phyloP scores from a whole-genome alignment of 441 rosid genomes.

The Breynia disticha region DNA sequence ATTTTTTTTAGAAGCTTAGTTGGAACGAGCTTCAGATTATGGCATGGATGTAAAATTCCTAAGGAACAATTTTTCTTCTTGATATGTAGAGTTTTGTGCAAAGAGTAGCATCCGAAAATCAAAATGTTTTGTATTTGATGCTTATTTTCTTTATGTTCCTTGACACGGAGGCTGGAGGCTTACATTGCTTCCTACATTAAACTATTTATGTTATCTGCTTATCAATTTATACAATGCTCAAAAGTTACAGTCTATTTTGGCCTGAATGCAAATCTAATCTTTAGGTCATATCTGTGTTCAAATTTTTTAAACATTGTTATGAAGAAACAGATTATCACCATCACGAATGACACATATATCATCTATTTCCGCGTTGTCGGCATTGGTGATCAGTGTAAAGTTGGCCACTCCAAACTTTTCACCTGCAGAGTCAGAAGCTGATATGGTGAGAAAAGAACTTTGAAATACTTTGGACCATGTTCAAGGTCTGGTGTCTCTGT shows the following conservation, averaged over 20 bases:
- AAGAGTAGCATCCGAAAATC: conserved; percentile 14
- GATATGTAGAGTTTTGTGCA: conserved; percentile 11
- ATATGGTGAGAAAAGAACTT: conserved; percentile 22
- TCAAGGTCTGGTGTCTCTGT: conserved; percentile 13
- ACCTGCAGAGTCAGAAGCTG: conserved; percentile 53
- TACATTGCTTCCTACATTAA: conserved; percentile 8
- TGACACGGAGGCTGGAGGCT: conserved; percentile 10
- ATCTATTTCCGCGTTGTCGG: conserved; percentile 78
- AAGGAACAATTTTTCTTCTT: conserved; percentile 13
- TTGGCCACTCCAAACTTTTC: conserved; percentile 61
- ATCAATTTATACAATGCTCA: conserved; percentile 18
- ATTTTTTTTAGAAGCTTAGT: conserved; percentile 9
- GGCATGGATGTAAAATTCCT: conserved; percentile 17
- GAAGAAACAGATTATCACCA: conserved; percentile 86
- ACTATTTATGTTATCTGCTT: conserved; percentile 11
- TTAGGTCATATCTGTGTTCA: conserved; percentile 18
- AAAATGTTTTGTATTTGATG: conserved; percentile 22
- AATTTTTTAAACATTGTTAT: conserved; percentile 28
- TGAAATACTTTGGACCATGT: conserved; percentile 5
- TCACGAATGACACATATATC: conserved; percentile 77
- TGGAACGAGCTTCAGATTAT: conserved; percentile 12
- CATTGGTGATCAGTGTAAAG: conserved; percentile 45
- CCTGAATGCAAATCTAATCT: background rate
- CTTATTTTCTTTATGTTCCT: conserved; percentile 14
- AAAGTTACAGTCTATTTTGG: conserved; percentile 18